Evolutionary conservation across 495 filamentous ascomycete species (phyloP).

Genomic region (Lasiosphaeria ovina): DNA sequence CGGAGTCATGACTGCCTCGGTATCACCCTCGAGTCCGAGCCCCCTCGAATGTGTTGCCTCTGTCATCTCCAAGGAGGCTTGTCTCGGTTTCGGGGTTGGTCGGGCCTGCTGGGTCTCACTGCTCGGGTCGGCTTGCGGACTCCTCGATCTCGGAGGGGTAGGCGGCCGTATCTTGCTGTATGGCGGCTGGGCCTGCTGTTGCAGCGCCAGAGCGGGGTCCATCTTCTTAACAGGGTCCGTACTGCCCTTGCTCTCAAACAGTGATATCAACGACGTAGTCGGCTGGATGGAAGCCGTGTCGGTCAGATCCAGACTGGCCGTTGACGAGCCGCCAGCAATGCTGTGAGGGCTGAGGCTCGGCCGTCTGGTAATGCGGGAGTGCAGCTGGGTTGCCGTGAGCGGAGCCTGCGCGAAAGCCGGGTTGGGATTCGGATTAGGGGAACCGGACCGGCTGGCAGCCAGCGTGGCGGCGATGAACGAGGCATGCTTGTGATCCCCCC

Average conservation of each 20-base stretch:
- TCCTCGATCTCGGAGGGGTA: slow-evolving; percentile 11
- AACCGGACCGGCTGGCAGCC: slow-evolving; percentile 52
- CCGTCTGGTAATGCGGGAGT: slow-evolving; percentile 22
- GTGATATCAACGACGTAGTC: slow-evolving; percentile 56
- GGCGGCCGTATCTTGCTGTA: slow-evolving; percentile 5
- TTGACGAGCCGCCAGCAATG: slow-evolving; percentile 9
- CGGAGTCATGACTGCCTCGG: background rate
- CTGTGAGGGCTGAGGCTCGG: slow-evolving; percentile 14
- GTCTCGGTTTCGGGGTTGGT: slow-evolving; percentile 17
- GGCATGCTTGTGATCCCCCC: slow-evolving; percentile 30
- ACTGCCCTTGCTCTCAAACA: slow-evolving; percentile 53
- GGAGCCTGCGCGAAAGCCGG: slow-evolving; percentile 12
- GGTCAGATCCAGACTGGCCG: slow-evolving; percentile 31
- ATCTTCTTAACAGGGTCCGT: slow-evolving; percentile 42
- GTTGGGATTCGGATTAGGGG: slow-evolving; percentile 37
- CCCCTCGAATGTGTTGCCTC: background rate
- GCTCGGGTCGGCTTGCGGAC: background rate
- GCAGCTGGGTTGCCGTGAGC: slow-evolving; percentile 20
- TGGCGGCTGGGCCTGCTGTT: background rate
- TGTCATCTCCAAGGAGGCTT: background rate
- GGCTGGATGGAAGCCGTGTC: slow-evolving; percentile 55
- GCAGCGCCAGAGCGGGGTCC: background rate
- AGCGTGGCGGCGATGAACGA: slow-evolving; percentile 57
- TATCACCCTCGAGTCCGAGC: background rate
- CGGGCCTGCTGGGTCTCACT: slow-evolving; percentile 10